Percentiles rank a stretch among this genome's conserved stretches.
These are phyloP conservation scores for Lasiosphaeria hispida DNA, from an alignment of 495 filamentous ascomycete species.

Conservation along the genomic window DNA sequence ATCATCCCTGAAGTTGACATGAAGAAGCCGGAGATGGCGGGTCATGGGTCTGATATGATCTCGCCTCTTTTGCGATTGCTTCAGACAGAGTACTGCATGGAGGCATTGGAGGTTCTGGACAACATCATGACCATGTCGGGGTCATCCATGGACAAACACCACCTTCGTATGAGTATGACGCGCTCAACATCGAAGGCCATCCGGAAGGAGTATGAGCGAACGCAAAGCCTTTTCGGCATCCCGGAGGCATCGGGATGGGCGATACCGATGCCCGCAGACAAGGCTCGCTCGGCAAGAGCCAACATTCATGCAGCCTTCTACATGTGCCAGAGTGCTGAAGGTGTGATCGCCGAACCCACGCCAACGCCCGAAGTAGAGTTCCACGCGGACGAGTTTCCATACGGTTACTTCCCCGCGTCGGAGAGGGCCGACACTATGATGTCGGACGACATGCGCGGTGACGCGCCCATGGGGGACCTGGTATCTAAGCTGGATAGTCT, in stretches of 20 bases:
- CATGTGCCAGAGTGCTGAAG: constrained; percentile 62
- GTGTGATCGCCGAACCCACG: constrained; percentile 60
- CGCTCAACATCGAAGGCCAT: constrained; percentile 74
- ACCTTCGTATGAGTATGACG: constrained; percentile 96
- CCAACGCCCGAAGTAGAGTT: constrained; percentile 88
- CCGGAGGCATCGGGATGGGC: constrained; percentile 96
- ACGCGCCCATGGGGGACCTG: constrained; percentile 73
- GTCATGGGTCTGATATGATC: constrained; percentile 91
- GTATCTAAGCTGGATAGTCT: constrained; percentile 88
- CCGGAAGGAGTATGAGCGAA: constrained; percentile 90
- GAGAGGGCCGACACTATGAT: constrained; percentile 83
- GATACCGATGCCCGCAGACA: constrained; percentile 85
- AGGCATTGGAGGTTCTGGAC: constrained; percentile 86
- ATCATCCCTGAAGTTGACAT: constrained; percentile 92
- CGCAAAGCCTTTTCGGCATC: constrained; percentile 92
- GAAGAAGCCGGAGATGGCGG: constrained; percentile 83
- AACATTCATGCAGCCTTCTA: constrained; percentile 98
- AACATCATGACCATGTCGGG: constrained; percentile 92
- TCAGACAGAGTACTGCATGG: constrained; percentile 89
- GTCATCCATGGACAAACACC: constrained; percentile 88
- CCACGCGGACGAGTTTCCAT: constrained; percentile 80
- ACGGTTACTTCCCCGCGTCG: constrained; percentile 68
- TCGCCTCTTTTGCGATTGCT: constrained; percentile 87
- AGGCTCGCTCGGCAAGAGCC: constrained; percentile 75
- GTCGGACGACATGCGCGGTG: constrained; percentile 75